Conservation (phyloP, 495 filamentous ascomycete genomes). For the Talaromyces liani region DNA sequence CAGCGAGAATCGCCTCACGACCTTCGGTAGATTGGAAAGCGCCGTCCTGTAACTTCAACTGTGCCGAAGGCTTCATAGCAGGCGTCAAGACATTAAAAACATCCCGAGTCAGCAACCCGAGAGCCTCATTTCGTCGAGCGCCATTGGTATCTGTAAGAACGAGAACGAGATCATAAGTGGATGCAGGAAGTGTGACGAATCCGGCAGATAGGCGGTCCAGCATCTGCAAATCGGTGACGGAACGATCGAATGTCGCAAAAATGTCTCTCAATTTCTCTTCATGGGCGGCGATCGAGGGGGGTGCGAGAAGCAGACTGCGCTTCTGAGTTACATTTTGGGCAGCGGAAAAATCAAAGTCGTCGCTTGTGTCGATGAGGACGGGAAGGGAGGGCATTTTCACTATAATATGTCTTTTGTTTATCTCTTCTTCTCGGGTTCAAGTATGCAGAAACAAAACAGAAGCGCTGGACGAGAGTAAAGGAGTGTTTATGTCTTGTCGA, state of each 20-base stretch:
- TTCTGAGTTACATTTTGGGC: conserved; percentile 20
- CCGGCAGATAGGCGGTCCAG: conserved; percentile 86
- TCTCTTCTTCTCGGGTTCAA: neutral
- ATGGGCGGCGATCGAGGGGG: conserved; percentile 65
- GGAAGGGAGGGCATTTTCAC: conserved; percentile 25
- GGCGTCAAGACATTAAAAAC: conserved; percentile 61
- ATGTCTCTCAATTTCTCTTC: conserved; percentile 51
- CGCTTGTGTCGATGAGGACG: conserved; percentile 33
- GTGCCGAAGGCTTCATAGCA: conserved; percentile 63
- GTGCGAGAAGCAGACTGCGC: conserved; percentile 62
- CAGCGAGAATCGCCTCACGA: conserved; percentile 74
- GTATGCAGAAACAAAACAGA: neutral
- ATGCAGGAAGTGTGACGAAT: conserved; percentile 65
- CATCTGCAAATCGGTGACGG: conserved; percentile 88
- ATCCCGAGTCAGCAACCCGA: conserved; percentile 54
- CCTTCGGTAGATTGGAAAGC: conserved; percentile 38
- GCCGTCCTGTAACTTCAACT: conserved; percentile 62
- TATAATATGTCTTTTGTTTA: neutral
- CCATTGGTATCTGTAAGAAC: conserved; percentile 73
- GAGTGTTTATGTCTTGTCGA: neutral
- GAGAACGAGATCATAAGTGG: conserved; percentile 77
- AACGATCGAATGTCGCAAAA: conserved; percentile 59
- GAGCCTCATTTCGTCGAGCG: conserved; percentile 48
- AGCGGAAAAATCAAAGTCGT: conserved; percentile 30
- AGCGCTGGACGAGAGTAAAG: neutral